These are phyloP conservation scores for Verticillium tricorpus DNA, from an alignment of 2,329 filamentous ascomycete species.

Conservation along the genomic window DNA sequence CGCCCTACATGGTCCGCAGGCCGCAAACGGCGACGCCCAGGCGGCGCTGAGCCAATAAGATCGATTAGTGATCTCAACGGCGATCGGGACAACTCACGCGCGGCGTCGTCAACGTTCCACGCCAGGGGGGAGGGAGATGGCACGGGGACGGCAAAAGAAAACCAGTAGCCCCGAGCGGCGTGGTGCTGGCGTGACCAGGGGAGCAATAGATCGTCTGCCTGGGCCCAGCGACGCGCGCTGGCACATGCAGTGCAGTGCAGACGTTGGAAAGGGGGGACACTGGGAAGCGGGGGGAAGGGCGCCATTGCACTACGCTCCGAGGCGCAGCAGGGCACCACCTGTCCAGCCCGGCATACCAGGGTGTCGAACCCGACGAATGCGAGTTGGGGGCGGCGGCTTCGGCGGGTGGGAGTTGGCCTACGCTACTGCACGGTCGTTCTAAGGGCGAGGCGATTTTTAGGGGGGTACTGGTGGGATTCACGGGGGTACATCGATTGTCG, in stretches of 20 bases:
- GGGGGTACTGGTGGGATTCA: not conserved
- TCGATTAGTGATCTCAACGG: not conserved
- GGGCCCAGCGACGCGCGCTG: not conserved
- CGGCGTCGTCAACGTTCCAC: not conserved
- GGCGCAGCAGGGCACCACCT: not conserved
- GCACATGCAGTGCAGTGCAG: not conserved
- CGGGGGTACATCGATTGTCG: not conserved
- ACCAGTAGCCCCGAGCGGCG: too few species aligned
- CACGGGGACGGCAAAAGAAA: too few species aligned
- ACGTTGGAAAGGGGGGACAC: not conserved
- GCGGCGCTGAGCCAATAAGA: not conserved
- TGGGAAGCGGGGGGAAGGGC: not conserved
- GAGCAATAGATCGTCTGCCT: too few species aligned
- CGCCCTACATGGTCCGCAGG: not conserved
- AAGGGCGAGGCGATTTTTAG: not conserved
- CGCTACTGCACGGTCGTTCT: not conserved
- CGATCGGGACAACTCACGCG: not conserved
- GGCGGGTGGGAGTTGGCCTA: not conserved
- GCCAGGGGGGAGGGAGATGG: too few species aligned
- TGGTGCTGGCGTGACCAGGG: too few species aligned
- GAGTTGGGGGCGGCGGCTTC: not conserved
- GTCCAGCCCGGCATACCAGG: not conserved
- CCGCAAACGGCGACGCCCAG: not conserved
- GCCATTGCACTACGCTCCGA: not conserved
- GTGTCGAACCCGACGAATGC: not conserved